Conservation (phyloP, 1,284 basidiomycete genomes). For the Crocinoboletus sp. region DNA sequence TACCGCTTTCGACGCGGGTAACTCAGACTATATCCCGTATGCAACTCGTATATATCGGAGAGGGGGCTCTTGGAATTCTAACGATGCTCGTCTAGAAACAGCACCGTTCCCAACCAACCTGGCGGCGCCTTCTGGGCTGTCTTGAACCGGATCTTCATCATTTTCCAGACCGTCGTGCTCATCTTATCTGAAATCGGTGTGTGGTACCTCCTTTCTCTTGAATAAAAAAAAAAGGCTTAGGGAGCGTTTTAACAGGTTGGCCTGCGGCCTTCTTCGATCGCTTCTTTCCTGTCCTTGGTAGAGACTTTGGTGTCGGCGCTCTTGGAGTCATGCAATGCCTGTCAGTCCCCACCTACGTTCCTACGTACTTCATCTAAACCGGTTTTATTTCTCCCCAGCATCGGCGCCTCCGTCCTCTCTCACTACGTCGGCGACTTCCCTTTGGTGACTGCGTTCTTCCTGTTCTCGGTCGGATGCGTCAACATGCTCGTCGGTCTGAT, state of each 20-base stretch:
- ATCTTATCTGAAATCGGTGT: conserved; percentile 52
- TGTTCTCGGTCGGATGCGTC: conserved; percentile 80
- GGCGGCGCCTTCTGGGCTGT: conserved; percentile 87
- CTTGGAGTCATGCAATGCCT: conserved; percentile 81
- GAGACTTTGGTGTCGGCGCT: conserved; percentile 74
- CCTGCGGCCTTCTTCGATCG: conserved; percentile 67
- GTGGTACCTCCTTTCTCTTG: background rate
- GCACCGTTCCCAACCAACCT: conserved; percentile 81
- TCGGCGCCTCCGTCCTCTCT: conserved; percentile 77
- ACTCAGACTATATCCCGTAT: conserved; percentile 75
- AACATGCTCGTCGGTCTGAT: conserved; percentile 78
- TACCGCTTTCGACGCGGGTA: conserved; percentile 28
- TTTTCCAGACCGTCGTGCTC: conserved; percentile 71
- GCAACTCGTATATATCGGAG: conserved; percentile 24
- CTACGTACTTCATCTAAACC: background rate
- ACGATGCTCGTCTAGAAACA: conserved; percentile 41
- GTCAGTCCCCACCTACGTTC: conserved; percentile 36
- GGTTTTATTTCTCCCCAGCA: conserved; percentile 33
- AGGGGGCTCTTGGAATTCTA: background rate
- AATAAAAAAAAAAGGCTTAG: background rate
- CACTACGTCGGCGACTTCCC: conserved; percentile 77
- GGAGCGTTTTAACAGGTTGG: conserved; percentile 64
- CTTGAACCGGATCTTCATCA: conserved; percentile 75
- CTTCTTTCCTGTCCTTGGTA: conserved; percentile 86
- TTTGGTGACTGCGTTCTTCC: conserved; percentile 79